Evolutionary conservation across 2,329 filamentous ascomycete genomes (phyloP).

Genomic region (Xylariaceae sp.): DNA sequence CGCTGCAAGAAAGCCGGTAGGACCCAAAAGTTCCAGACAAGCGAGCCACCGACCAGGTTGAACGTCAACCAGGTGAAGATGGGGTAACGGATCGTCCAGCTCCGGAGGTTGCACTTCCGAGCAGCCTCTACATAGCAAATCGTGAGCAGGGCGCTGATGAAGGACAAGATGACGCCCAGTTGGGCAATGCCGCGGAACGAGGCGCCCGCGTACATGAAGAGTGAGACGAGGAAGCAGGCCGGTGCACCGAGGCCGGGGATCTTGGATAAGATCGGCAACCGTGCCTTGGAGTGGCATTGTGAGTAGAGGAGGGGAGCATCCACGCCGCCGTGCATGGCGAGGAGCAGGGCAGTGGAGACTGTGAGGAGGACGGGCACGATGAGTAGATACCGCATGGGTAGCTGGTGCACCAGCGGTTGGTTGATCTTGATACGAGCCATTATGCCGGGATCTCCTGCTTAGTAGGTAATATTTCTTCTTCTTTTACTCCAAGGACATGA

Average conservation of each 20-base stretch:
- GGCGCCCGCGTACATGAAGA: constrained; percentile 42
- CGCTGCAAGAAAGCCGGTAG: constrained; percentile 44
- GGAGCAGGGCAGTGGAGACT: constrained; percentile 36
- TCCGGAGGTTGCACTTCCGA: constrained; percentile 35
- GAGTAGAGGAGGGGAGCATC: constrained; percentile 49
- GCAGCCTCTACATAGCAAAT: constrained; percentile 47
- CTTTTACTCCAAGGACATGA: too few species aligned
- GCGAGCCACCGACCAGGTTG: constrained; percentile 44
- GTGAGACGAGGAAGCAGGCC: constrained; percentile 46
- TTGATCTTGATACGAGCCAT: constrained; percentile 21
- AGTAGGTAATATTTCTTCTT: too few species aligned
- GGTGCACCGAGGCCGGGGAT: constrained; percentile 43
- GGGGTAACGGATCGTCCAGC: constrained; percentile 32
- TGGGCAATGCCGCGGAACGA: constrained; percentile 38
- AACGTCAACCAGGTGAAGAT: constrained; percentile 42
- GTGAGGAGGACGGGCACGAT: constrained; percentile 47
- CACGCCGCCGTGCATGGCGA: constrained; percentile 45
- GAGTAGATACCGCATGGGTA: constrained; percentile 48
- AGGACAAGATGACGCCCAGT: constrained; percentile 40
- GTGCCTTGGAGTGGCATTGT: constrained; percentile 46
- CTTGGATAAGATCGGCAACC: constrained; percentile 41
- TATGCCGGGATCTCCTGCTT: background rate
- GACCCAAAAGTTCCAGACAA: constrained; percentile 49
- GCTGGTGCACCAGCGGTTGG: constrained; percentile 46
- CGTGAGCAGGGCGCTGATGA: constrained; percentile 44